Percentiles rank a stretch among this genome's conserved stretches.
Conservation (phyloP, 1,284 basidiomycete genomes). For the Gomphus bonarii region DNA sequence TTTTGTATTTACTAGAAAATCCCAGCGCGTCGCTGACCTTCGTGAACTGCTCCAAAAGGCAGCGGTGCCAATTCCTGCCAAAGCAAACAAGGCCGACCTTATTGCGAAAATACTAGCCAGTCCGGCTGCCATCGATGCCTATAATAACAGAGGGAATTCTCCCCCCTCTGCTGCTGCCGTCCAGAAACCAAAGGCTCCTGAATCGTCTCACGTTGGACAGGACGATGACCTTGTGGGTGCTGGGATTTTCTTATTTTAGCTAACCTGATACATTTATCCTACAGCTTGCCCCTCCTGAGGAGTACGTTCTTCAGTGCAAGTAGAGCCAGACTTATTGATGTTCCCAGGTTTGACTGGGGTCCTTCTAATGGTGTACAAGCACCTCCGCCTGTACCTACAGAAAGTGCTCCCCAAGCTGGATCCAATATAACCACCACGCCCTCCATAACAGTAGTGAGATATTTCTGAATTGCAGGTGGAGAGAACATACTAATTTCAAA, state of each 20-base stretch:
- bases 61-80: slow-evolving; percentile 35
- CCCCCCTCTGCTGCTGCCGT: slow-evolving; percentile 3
- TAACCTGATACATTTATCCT: slow-evolving; percentile 9
- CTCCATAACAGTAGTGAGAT: background rate
- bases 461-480: background rate
- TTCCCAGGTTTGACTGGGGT: slow-evolving; percentile 29
- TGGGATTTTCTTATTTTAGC: slow-evolving; percentile 2
- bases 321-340: slow-evolving; percentile 1
- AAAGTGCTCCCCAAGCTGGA: slow-evolving; percentile 8
- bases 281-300: slow-evolving; percentile 36
- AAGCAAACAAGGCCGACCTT: slow-evolving; percentile 57
- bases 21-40: slow-evolving; percentile 65
- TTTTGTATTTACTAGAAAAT: slow-evolving; percentile 27
- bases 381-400: slow-evolving; percentile 6
- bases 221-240: slow-evolving; percentile 16
- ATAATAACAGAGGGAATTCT: slow-evolving; percentile 26
- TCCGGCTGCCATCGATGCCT: slow-evolving; percentile 38
- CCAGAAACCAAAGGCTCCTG: slow-evolving; percentile 6
- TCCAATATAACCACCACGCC: slow-evolving; percentile 3
- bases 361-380: slow-evolving; percentile 6
- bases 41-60: slow-evolving; percentile 50
- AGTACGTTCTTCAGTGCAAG: slow-evolving; percentile 23
- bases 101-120: slow-evolving; percentile 47
- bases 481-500: background rate
- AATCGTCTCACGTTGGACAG: background rate